Percentiles rank a stretch among this genome's conserved stretches.
phyloP scores from a whole-genome alignment of 768 basidiomycete species.

The Psilocybe cyanescens region DNA sequence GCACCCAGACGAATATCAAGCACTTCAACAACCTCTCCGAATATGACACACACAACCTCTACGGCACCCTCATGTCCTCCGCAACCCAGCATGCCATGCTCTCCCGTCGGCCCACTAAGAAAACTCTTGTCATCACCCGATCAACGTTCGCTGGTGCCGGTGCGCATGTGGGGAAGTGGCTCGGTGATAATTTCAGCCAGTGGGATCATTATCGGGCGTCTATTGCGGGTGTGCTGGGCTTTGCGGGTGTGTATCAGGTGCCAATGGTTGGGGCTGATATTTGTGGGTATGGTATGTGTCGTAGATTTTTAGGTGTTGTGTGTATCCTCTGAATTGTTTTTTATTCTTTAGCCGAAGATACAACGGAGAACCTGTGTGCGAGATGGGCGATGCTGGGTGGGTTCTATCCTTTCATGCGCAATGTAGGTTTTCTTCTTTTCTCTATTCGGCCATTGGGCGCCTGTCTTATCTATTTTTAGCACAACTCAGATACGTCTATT shows the following conservation, averaged over 20 bases:
- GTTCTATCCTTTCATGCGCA: conserved; percentile 82
- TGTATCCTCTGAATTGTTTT: not conserved
- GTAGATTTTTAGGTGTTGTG: not conserved
- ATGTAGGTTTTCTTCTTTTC: conserved; percentile 43
- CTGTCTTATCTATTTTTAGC: conserved; percentile 34
- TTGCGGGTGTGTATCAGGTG: conserved; percentile 65
- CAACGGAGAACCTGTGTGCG: conserved; percentile 71
- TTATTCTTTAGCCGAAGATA: conserved; percentile 47
- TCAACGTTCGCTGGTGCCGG: conserved; percentile 78
- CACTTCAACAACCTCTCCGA: conserved; percentile 63
- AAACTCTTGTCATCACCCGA: conserved; percentile 71
- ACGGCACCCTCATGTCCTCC: conserved; percentile 73
- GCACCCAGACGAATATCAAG: conserved; percentile 41
- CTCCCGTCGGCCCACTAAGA: conserved; percentile 59
- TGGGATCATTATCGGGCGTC: conserved; percentile 65
- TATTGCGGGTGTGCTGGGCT: conserved; percentile 69
- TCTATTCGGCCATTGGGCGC: not conserved
- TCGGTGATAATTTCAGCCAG: conserved; percentile 65
- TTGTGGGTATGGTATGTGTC: conserved; percentile 62
- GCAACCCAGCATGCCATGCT: conserved; percentile 65
- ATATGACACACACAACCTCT: conserved; percentile 70
- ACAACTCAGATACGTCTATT: conserved; percentile 54
- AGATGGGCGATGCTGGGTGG: conserved; percentile 81
- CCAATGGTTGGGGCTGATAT: conserved; percentile 83
- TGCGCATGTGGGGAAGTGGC: conserved; percentile 71